Evolutionary conservation across 306 rosid genomes (phyloP).

Genomic region (Purshia tridentata): DNA sequence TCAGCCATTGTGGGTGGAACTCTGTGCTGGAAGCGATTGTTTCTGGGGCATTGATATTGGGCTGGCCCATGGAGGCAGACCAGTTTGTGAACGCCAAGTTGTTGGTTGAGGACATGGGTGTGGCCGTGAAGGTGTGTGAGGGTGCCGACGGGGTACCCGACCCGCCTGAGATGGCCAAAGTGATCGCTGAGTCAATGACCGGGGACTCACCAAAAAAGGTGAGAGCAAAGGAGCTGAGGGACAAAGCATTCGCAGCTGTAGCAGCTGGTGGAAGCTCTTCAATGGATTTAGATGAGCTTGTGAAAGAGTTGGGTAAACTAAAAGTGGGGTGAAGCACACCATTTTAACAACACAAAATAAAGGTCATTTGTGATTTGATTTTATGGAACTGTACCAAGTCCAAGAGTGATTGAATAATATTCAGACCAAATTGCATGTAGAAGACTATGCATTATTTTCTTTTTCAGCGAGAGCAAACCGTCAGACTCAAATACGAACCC

Average conservation of each 20-base stretch:
- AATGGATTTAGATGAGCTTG: conserved; percentile 38
- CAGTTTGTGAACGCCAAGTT: conserved; percentile 53
- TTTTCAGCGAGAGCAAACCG: no score
- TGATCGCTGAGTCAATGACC: conserved; percentile 19
- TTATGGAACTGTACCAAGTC: no score
- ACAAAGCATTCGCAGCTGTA: conserved; percentile 37
- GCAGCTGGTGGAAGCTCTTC: conserved; percentile 42
- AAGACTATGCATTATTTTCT: no score
- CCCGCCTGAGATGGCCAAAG: conserved; percentile 39
- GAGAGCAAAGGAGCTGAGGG: conserved; percentile 33
- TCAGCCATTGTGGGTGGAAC: conserved; percentile 77
- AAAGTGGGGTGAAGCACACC: neutral
- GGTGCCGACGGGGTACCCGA: conserved; percentile 54
- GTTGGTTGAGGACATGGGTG: conserved; percentile 51
- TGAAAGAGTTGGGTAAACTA: conserved; percentile 31
- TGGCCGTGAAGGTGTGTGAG: conserved; percentile 46
- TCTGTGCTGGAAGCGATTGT: conserved; percentile 50
- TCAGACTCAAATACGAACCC: neutral
- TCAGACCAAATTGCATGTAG: no score
- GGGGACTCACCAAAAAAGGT: conserved; percentile 24
- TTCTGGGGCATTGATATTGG: conserved; percentile 48
- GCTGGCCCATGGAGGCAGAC: conserved; percentile 92
- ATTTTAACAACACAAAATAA: neutral
- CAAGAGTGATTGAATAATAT: no score
- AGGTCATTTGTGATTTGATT: no score